Conservation (phyloP, 352 stramenopile species). For the Plasmopara halstedii region DNA sequence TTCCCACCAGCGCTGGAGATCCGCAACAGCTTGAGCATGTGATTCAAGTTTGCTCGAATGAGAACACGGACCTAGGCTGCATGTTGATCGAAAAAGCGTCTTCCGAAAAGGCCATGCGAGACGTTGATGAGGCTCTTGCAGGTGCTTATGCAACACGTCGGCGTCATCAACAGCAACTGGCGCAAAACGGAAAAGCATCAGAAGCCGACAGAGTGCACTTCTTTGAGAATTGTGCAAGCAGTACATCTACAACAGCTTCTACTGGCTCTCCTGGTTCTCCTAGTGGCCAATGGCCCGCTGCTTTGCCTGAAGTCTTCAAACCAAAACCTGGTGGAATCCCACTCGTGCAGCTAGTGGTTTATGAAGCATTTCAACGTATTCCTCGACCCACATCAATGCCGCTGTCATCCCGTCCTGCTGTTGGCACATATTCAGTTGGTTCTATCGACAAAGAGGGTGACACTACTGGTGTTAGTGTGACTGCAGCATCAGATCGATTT, state of each 20-base stretch:
- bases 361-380: conserved; percentile 97
- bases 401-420: conserved; percentile 43
- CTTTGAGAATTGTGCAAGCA: conserved; percentile 55
- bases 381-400: conserved; percentile 88
- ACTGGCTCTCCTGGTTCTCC: conserved; percentile 28
- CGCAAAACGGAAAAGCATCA: conserved; percentile 70
- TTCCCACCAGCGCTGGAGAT: conserved; percentile 81
- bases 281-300: conserved; percentile 48
- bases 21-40: conserved; percentile 94
- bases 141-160: conserved; percentile 75
- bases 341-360: conserved; percentile 93
- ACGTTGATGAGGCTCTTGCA: conserved; percentile 95
- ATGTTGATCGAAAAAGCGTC: conserved; percentile 99
- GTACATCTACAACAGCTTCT: conserved; percentile 20
- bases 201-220: conserved; percentile 50
- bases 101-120: conserved; percentile 96
- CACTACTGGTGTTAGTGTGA: conserved; percentile 52
- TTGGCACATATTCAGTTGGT: conserved; percentile 22
- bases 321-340: conserved; percentile 90
- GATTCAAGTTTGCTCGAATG: conserved; percentile 95
- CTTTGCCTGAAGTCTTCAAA: conserved; percentile 91
- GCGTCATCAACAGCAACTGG: conserved; percentile 80
- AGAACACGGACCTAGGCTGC: conserved; percentile 98
- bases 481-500: conserved; percentile 72
- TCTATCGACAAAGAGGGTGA: conserved; percentile 38